Conservation (phyloP, 1,284 basidiomycete genomes). For the Microbotryum scabiosae region DNA sequence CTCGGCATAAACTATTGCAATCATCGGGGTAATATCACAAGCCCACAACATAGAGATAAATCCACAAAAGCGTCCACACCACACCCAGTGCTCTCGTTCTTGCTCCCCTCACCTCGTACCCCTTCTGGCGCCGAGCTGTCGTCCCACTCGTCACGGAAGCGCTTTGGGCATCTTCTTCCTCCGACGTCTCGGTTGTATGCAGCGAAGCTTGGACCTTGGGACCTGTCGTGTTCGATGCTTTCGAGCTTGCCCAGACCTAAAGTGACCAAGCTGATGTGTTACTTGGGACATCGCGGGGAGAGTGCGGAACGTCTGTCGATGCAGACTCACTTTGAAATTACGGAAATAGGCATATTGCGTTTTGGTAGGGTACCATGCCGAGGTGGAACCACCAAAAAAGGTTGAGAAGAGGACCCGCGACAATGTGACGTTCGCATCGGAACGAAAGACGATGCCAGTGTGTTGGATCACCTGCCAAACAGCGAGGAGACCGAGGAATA, state of each 20-base stretch:
- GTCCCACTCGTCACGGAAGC: too few relatives aligned
- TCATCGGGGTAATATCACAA: too few relatives aligned
- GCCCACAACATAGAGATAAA: too few relatives aligned
- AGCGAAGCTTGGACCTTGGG: conserved; percentile 9
- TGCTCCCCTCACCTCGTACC: too few relatives aligned
- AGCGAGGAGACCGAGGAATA: too few relatives aligned
- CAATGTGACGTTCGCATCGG: conserved; percentile 7
- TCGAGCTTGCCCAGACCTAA: conserved; percentile 6
- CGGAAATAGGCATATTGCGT: conserved; percentile 1
- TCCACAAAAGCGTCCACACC: too few relatives aligned
- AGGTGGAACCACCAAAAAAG: conserved; percentile 18
- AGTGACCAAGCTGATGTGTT: too few relatives aligned
- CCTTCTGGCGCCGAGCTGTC: too few relatives aligned
- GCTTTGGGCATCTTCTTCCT: too few relatives aligned
- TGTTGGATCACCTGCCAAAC: conserved; percentile 3
- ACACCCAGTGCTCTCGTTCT: too few relatives aligned
- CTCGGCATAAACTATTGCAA: too few relatives aligned
- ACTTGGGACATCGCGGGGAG: neutral
- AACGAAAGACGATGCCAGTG: conserved; percentile 14
- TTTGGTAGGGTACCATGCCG: too few relatives aligned
- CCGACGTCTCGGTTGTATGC: neutral
- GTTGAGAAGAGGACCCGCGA: conserved; percentile 22
- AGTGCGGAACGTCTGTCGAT: neutral
- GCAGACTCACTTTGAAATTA: conserved; percentile 4
- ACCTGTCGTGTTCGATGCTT: conserved; percentile 10